Evolutionary conservation across 140 eudicot genomes (phyloP), one percentile per base, ranked within the genome.

Genomic region (Bidens hawaiensis): DNA sequence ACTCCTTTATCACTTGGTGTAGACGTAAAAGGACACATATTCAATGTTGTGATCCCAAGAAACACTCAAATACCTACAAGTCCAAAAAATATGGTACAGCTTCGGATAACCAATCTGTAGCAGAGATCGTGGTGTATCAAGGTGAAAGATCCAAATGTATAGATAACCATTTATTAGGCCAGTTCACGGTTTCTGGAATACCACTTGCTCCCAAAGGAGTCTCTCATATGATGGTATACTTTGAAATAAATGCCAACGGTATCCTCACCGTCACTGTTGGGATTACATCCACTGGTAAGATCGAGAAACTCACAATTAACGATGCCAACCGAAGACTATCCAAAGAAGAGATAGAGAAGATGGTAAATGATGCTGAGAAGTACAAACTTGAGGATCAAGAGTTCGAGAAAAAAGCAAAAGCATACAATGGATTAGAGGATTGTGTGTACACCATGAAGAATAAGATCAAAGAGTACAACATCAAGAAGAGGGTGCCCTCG

Each of bases 1-100:
- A 59, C 65, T 19, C 65, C 50, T 36, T 59, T 59, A n/a, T 59
- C 65, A 18, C 46, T 57, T 30, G 64, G 52, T 40, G 6, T 40
- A 40, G 7, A 40, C 13, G 5, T 40, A 38, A 2, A 0, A 2
- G 53, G 67, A 14, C 6, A 15, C 2, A n/a, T 14, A 14, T 14
- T 60, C 0, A 1, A 1, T 23, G 52, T 60, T 40, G 52, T 61
- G 67, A 40, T 61, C 21, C 53, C 67, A 14, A 14, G 52, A 0
- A 61, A 61, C 53, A 61, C 67, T 6, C 67, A n/a, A 61, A 61
- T 40, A 6, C 67, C 67, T 14, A 25, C 40, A 2, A 61, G 17
- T 23, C n/a, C n/a, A n/a, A n/a, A n/a, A n/a, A n/a, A n/a, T 10
- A 7, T 4, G 0, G 0, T 30, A 57, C 64, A 31, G 1, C 0